Conservation (phyloP, 768 basidiomycete genomes). For the Boletus sp. region DNA sequence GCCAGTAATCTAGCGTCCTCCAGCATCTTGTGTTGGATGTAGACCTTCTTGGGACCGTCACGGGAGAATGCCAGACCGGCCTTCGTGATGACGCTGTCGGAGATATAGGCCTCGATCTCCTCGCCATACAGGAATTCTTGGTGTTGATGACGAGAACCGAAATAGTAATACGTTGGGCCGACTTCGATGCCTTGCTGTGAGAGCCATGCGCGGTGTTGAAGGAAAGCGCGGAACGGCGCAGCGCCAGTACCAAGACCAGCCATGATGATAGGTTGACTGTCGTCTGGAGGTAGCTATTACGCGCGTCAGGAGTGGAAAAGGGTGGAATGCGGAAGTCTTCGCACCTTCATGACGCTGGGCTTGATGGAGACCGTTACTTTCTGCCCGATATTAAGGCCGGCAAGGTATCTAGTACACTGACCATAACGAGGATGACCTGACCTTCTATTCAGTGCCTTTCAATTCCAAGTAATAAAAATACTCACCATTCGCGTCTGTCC, state of each 20-base stretch:
- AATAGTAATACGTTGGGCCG: conserved; percentile 97
- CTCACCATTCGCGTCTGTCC: conserved; percentile 82
- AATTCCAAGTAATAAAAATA: not conserved
- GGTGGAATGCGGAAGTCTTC: conserved; percentile 12
- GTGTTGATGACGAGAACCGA: conserved; percentile 93
- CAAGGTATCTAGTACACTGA: conserved; percentile 95
- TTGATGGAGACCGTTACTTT: conserved; percentile 98
- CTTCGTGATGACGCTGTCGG: conserved; percentile 79
- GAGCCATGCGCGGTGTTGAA: conserved; percentile 91
- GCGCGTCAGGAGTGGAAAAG: conserved; percentile 10
- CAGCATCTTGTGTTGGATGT: conserved; percentile 98
- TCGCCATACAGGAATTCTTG: conserved; percentile 97
- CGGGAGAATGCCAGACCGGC: conserved; percentile 97
- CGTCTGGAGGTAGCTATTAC: conserved; percentile 73
- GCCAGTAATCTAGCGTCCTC: conserved; percentile 81
- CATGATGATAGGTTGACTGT: conserved; percentile 93
- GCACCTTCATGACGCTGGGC: conserved; percentile 98
- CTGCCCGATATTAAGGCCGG: conserved; percentile 77
- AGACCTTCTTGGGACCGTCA: conserved; percentile 89
- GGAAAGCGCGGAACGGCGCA: conserved; percentile 98
- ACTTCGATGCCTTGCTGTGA: conserved; percentile 71
- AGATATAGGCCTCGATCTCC: conserved; percentile 92
- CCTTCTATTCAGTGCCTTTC: conserved; percentile 4
- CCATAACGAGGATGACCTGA: conserved; percentile 78
- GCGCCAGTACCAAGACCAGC: conserved; percentile 98